These are phyloP conservation scores for Ganoderma lucidum DNA, from an alignment of 1,284 basidiomycete species.

Conservation along the genomic window DNA sequence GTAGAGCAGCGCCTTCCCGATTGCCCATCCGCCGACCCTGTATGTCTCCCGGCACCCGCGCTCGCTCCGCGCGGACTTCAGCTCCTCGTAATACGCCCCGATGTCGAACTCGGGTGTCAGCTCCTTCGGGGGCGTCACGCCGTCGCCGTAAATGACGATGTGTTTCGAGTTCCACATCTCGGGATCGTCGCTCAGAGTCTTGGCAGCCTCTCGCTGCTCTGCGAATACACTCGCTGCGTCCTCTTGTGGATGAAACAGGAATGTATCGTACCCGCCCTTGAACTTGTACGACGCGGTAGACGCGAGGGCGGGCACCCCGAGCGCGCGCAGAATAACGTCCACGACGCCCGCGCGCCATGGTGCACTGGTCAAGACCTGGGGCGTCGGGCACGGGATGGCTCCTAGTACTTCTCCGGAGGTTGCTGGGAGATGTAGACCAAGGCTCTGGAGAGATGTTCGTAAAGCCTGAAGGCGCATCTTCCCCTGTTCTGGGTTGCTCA, in stretches of 20 bases:
- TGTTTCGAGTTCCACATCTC: constrained; percentile 55
- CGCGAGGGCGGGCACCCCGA: constrained; percentile 42
- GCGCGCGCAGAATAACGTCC: constrained; percentile 38
- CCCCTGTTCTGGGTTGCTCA: constrained; percentile 46
- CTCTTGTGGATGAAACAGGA: constrained; percentile 60
- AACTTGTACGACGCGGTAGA: constrained; percentile 45
- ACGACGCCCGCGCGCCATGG: constrained; percentile 26
- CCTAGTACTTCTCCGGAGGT: neutral
- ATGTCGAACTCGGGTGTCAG: constrained; percentile 68
- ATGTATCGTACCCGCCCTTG: constrained; percentile 70
- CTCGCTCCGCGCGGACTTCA: constrained; percentile 32
- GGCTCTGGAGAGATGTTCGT: constrained; percentile 50
- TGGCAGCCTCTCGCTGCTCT: constrained; percentile 39
- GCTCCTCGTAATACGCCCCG: constrained; percentile 53
- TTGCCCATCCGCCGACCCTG: constrained; percentile 50
- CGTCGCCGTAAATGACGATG: constrained; percentile 48
- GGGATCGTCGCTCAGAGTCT: constrained; percentile 31
- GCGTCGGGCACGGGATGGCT: constrained; percentile 48
- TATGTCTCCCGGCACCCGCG: constrained; percentile 18
- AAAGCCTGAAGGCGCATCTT: constrained; percentile 48
- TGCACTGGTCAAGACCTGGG: constrained; percentile 55
- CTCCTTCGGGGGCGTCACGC: constrained; percentile 47
- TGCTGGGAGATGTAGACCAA: constrained; percentile 57
- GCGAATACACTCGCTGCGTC: constrained; percentile 48
- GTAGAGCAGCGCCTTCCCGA: constrained; percentile 86